phyloP scores from a whole-genome alignment of 768 basidiomycete genomes.

The Cystobasidium tubakii region DNA sequence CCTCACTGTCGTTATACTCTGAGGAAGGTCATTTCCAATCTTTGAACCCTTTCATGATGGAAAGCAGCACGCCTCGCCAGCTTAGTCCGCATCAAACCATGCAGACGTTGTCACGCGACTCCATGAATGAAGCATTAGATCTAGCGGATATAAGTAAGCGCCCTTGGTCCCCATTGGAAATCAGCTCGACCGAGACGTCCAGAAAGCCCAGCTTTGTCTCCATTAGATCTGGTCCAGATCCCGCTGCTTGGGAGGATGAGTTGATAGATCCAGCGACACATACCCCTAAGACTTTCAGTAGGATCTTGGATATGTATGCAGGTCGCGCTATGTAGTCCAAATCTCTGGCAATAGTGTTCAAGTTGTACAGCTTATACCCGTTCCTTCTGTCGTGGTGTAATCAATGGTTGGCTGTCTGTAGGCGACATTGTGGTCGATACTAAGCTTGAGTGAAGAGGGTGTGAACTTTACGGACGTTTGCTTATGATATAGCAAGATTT shows the following conservation, averaged over 20 bases:
- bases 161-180: not conserved
- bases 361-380: not conserved
- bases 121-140: not conserved
- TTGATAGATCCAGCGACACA: not conserved
- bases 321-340: constrained; percentile 1
- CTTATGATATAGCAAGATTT: too few relatives aligned
- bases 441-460: too few relatives aligned
- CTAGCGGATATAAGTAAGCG: not conserved
- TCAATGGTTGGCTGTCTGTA: too few relatives aligned
- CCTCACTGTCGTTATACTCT: constrained; percentile 6
- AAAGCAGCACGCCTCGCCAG: not conserved
- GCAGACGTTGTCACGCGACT: not conserved
- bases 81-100: not conserved
- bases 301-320: constrained; percentile 2
- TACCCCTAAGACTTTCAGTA: not conserved
- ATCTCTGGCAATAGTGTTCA: not conserved
- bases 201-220: not conserved
- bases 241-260: constrained; percentile 5
- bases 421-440: too few relatives aligned
- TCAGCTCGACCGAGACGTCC: not conserved
- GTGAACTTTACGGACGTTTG: too few relatives aligned
- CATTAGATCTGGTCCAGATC: not conserved
- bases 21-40: not conserved
- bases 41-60: not conserved
- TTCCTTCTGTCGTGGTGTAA: not conserved